A percentile compares a stretch with the other conserved stretches of the same genome.
phyloP scores from a whole-genome alignment of 2,329 filamentous ascomycete genomes.

The Curvularia sp. region DNA sequence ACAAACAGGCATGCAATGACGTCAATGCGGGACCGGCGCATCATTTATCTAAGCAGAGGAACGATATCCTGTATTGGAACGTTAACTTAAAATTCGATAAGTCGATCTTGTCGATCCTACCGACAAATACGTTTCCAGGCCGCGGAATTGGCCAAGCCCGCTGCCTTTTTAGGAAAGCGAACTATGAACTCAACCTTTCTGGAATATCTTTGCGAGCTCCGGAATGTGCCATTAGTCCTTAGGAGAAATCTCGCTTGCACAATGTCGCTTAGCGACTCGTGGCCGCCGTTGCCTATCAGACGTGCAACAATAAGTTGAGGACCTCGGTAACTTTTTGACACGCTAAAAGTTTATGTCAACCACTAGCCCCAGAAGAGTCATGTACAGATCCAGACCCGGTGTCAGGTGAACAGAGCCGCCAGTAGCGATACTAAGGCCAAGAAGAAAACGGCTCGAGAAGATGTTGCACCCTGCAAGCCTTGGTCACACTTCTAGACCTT shows the following conservation, averaged over 20 bases:
- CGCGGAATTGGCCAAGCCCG: not conserved
- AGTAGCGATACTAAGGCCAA: not conserved
- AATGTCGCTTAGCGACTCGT: not conserved
- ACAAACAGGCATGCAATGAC: not conserved
- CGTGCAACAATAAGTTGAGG: not conserved
- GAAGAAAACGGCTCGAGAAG: not conserved
- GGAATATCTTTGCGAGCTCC: not conserved
- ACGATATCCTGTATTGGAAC: slow-evolving; percentile 1
- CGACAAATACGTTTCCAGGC: not conserved
- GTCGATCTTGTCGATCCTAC: slow-evolving; percentile 19
- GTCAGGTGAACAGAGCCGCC: not conserved
- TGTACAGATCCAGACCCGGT: not conserved
- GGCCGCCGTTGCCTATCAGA: not conserved
- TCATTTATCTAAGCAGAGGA: not conserved
- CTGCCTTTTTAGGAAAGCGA: not conserved
- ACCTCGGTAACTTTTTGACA: not conserved
- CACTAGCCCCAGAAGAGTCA: not conserved
- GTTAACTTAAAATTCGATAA: slow-evolving; percentile 1
- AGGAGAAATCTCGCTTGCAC: not conserved
- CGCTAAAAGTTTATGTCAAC: not conserved
- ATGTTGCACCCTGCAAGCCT: not conserved
- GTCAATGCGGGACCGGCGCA: not conserved
- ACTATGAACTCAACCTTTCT: not conserved
- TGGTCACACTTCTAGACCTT: not conserved
- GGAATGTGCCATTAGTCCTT: not conserved